These are phyloP conservation scores for Gymnopilus junonius DNA, from an alignment of 768 basidiomycete species.

Conservation along the genomic window DNA sequence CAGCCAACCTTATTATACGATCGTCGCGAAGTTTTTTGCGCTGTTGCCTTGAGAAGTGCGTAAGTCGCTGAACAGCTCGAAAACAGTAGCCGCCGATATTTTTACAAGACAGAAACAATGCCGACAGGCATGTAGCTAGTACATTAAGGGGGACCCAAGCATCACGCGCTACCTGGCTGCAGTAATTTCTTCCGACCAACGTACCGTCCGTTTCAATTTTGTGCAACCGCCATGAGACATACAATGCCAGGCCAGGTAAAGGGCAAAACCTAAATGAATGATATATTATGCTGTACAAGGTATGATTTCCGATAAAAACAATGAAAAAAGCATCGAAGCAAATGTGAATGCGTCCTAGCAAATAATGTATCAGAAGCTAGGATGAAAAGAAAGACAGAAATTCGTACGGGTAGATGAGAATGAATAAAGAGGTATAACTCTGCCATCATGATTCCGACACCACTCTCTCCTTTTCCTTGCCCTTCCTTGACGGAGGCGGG, in stretches of 20 bases:
- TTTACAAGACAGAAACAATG: too few relatives aligned
- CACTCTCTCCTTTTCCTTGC: slow-evolving; percentile 28
- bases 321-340: not conserved
- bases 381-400: not conserved
- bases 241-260: too few relatives aligned
- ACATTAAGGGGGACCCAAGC: too few relatives aligned
- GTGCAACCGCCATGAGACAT: too few relatives aligned
- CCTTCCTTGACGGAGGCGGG: slow-evolving; percentile 27
- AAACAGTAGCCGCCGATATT: too few relatives aligned
- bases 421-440: not conserved
- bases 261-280: not conserved
- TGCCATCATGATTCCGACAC: slow-evolving; percentile 18
- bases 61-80: too few relatives aligned
- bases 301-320: not conserved
- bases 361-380: not conserved
- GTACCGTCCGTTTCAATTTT: too few relatives aligned
- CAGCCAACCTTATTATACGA: slow-evolving; percentile 9
- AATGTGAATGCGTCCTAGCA: not conserved
- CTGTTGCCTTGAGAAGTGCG: too few relatives aligned
- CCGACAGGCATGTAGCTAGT: too few relatives aligned
- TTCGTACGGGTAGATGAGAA: not conserved
- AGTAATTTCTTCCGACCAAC: too few relatives aligned
- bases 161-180: too few relatives aligned
- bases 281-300: slow-evolving; percentile 13
- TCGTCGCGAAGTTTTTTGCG: not conserved